Evolutionary conservation across 441 rosid species (phyloP), one percentile per base, ranked within the genome.

Genomic region (Sinapis alba): DNA sequence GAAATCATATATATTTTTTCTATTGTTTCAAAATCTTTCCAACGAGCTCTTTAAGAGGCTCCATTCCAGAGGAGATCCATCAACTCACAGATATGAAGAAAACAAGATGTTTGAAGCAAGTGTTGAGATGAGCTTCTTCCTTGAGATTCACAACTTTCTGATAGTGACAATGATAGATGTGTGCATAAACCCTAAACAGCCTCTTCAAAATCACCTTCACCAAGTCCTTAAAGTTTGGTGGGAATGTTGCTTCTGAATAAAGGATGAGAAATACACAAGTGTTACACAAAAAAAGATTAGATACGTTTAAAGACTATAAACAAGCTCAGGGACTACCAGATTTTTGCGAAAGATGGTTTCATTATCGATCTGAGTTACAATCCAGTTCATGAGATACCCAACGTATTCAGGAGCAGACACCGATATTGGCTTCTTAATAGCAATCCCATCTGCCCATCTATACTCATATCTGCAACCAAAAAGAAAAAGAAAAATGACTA

Each of bases 371-470:
- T 86, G 97, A 65, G 74, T 20, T 73, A 86, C 96, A 61, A 89
- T 87, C 98, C 98, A 93, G 68, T 93, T 86, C 93, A 86, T 86
- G 23, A 91, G 84, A 88, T 87, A 85, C 81, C 89, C 92, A 73
- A 91, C 87, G 71, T 94, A 94, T 75, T 90, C 83, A 59, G 97
- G 98, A 78, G 98, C 96, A 62, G 98, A 91, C 69, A 91, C 98
- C 80, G 81, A 87, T 47, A 84, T 87, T 24, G 98, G 96, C 75
- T 85, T 85, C 85, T 84, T 85, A 54, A 88, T 83, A 76, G 83
- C 91, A 6, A 87, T 87, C 43, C 91, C 97, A 86, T 94, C 96
- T 19, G 90, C 96, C 98, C 96, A 91, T 83, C 93, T 79, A 76
- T 91, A 91, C 62, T 90, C 98, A 34, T 91, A 90, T 84, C 98